Percentiles rank a stretch among this genome's conserved stretches.
phyloP scores from a whole-genome alignment of 441 rosid species.

The Syzygium syzygioides region DNA sequence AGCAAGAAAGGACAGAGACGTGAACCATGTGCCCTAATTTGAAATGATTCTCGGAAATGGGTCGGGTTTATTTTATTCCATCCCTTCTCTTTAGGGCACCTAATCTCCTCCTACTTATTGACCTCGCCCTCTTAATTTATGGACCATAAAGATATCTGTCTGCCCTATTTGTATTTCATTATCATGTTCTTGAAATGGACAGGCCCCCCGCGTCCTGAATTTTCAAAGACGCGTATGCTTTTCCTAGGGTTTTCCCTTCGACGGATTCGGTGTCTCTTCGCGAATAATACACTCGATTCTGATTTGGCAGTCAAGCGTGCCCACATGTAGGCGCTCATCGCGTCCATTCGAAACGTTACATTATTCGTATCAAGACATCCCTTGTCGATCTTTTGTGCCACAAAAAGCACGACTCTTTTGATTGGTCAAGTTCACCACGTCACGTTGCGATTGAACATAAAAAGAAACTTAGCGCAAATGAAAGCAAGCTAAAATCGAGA shows the following conservation, averaged over 20 bases:
- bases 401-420: neutral
- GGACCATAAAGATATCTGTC: neutral
- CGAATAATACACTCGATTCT: neutral
- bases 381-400: neutral
- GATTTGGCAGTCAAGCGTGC: neutral
- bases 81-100: neutral
- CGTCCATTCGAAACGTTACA: neutral
- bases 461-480: neutral
- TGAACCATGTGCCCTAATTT: neutral
- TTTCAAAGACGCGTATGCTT: neutral
- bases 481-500: rapidly evolving
- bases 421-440: neutral
- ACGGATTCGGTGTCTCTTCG: neutral
- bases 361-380: neutral
- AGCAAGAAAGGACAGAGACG: neutral
- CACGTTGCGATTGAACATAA: neutral
- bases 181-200: neutral
- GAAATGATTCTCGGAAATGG: neutral
- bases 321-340: neutral
- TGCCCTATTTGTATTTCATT: neutral
- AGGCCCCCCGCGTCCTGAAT: too few species aligned
- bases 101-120: neutral
- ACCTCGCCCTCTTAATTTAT: neutral
- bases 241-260: neutral
- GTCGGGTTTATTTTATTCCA: neutral